Evolutionary conservation across 2,329 filamentous ascomycete genomes (phyloP).

Genomic region (Trichoderma gracile): DNA sequence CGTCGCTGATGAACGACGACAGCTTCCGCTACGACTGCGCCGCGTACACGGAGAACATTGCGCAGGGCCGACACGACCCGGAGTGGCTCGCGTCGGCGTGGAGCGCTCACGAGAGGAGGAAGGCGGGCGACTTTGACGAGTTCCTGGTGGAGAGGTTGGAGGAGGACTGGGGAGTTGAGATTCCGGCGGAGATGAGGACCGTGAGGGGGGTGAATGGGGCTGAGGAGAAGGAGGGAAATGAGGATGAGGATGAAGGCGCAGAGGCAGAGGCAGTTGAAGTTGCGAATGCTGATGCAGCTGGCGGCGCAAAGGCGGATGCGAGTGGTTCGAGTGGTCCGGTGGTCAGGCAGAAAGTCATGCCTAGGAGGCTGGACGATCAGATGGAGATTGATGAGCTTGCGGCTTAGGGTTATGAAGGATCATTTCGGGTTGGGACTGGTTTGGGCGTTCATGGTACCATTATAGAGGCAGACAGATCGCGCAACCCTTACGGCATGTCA

Average conservation of each 20-base stretch:
- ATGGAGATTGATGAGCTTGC: constrained; percentile 19
- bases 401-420: not conserved
- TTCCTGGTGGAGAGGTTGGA: constrained; percentile 49
- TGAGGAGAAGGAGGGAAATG: not conserved
- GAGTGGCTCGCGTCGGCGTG: constrained; percentile 56
- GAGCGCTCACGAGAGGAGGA: constrained; percentile 51
- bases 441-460: not conserved
- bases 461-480: not conserved
- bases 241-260: not conserved
- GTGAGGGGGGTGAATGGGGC: not conserved
- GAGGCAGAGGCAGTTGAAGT: not conserved
- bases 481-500: not conserved
- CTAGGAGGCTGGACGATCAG: not conserved
- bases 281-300: not conserved
- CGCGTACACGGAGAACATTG: constrained; percentile 49
- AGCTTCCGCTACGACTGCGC: constrained; percentile 51
- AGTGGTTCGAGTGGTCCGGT: not conserved
- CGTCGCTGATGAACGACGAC: constrained; percentile 48
- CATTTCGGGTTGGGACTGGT: not conserved
- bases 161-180: constrained; percentile 48
- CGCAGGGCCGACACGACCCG: constrained; percentile 51
- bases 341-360: not conserved
- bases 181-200: constrained; percentile 40
- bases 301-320: not conserved
- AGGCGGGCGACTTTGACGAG: constrained; percentile 52